Conservation (phyloP, 2,329 filamentous ascomycete species). For the Hymenoscyphus repandus region DNA sequence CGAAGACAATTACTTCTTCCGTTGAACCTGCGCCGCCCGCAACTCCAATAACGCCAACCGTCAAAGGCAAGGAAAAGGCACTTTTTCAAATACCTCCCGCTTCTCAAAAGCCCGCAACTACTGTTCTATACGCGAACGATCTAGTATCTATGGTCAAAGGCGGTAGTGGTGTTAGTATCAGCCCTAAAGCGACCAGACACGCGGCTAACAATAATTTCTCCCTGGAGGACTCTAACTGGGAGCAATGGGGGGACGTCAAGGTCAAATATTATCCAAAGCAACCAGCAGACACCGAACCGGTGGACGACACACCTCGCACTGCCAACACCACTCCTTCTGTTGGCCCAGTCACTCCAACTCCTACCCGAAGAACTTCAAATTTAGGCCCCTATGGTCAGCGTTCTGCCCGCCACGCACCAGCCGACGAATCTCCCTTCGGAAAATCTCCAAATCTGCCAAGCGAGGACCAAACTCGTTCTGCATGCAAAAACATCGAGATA, state of each 20-base stretch:
- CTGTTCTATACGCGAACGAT: constrained; percentile 74
- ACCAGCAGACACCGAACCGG: constrained; percentile 28
- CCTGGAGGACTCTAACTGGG: constrained; percentile 48
- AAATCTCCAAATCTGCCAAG: constrained; percentile 19
- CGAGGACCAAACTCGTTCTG: constrained; percentile 25
- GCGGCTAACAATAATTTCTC: constrained; percentile 23
- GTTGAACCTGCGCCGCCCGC: constrained; percentile 45
- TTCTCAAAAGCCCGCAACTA: constrained; percentile 38
- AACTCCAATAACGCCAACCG: constrained; percentile 48
- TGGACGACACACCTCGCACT: constrained; percentile 18
- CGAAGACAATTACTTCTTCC: constrained; percentile 56
- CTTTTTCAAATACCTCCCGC: constrained; percentile 37
- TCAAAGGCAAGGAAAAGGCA: constrained; percentile 73
- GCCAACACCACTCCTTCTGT: constrained; percentile 29
- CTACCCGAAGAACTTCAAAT: constrained; percentile 31
- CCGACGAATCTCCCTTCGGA: constrained; percentile 32
- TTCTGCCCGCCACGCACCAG: constrained; percentile 27
- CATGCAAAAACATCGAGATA: constrained; percentile 39
- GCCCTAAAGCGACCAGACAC: constrained; percentile 27
- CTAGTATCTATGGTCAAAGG: constrained; percentile 68
- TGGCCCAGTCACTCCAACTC: constrained; percentile 30
- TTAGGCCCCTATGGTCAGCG: constrained; percentile 30
- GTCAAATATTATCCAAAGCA: constrained; percentile 66
- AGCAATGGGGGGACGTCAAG: constrained; percentile 75
- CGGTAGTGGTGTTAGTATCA: constrained; percentile 33